Conservation (phyloP, 2,329 filamentous ascomycete genomes). For the Arthrobotrys musiformis region DNA sequence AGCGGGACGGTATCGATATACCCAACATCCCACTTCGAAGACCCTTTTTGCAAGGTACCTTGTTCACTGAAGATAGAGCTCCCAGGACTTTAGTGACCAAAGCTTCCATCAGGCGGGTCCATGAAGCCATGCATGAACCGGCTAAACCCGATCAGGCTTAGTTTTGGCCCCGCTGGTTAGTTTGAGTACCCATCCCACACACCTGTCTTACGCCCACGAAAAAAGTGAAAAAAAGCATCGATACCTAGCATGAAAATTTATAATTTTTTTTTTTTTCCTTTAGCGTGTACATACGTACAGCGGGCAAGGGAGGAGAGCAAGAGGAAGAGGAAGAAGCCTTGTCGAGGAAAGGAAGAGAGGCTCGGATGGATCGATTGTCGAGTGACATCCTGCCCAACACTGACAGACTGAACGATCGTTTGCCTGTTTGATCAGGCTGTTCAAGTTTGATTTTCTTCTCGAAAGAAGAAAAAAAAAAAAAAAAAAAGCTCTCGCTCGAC, state of each 20-base stretch:
- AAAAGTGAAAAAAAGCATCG: constrained; percentile 43
- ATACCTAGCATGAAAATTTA: constrained; percentile 44
- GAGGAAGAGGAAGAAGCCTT: constrained; percentile 14
- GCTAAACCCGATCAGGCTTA: constrained; percentile 48
- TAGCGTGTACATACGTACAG: neutral
- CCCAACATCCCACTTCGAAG: constrained; percentile 49
- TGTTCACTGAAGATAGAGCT: constrained; percentile 41
- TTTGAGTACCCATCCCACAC: constrained; percentile 14
- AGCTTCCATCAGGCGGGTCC: constrained; percentile 55
- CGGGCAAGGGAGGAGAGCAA: constrained; percentile 1
- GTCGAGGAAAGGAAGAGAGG: constrained; percentile 2
- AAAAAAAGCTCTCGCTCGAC: constrained; percentile 2
- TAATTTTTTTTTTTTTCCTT: constrained; percentile 38
- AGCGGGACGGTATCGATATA: constrained; percentile 55
- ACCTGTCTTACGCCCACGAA: constrained; percentile 38
- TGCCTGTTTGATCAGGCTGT: constrained; percentile 37
- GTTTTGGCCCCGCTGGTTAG: constrained; percentile 29
- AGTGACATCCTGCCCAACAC: constrained; percentile 52
- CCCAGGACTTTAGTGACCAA: constrained; percentile 49
- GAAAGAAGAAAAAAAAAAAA: constrained; percentile 11
- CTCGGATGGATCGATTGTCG: constrained; percentile 43
- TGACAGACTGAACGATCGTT: constrained; percentile 19
- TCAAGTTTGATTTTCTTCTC: constrained; percentile 11
- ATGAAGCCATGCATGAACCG: constrained; percentile 47
- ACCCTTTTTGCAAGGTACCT: constrained; percentile 51